Evolutionary conservation across 345 rosid genomes (phyloP), one percentile per base, ranked within the genome.

Genomic region (Raphanus sativus): DNA sequence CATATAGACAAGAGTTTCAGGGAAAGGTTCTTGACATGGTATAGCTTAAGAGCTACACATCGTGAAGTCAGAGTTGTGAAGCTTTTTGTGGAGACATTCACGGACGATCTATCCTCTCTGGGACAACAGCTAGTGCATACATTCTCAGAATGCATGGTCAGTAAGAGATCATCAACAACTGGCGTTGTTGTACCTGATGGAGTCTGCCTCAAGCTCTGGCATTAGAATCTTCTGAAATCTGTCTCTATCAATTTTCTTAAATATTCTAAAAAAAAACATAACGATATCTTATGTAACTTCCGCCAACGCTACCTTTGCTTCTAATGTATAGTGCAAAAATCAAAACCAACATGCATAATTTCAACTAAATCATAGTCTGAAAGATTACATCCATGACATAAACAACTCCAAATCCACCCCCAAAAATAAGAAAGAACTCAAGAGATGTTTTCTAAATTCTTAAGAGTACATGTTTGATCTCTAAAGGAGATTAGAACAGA

Each of bases 21-120:
- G 80, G 91, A 96, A 89, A 93, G 89, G 77, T 93, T 96, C 83
- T 83, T 96, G 79, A 93, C 97, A 11, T 95, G 99, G 98, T 95
- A 89, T 64, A 88, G 97, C 87, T 83, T 92, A 75, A 85, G 96
- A 81, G 98, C 99, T 38, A 89, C 90, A 16, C 75, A 85, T 54
- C 89, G 88, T 63, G 98, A 92, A 86, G 81, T 85, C 3, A 84
- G 91, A 84, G 67, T 93, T 56, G 99, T 95, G 74, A 95, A 95
- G 84, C 84, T 89, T 30, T 93, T 87, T 69, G 86, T 93, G 0
- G 88, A 93, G 74, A 88, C 86, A 1, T 91, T 96, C 56, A 83
- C 75, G 28, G 90, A 85, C 25, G 99, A 96, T 83, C 89, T 86
- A 2, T 86, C 89, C 12, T 87, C 99, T 33, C 90, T 95, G 33